Conservation (phyloP, 805 yeast genomes). For the Starmerella cellae region DNA sequence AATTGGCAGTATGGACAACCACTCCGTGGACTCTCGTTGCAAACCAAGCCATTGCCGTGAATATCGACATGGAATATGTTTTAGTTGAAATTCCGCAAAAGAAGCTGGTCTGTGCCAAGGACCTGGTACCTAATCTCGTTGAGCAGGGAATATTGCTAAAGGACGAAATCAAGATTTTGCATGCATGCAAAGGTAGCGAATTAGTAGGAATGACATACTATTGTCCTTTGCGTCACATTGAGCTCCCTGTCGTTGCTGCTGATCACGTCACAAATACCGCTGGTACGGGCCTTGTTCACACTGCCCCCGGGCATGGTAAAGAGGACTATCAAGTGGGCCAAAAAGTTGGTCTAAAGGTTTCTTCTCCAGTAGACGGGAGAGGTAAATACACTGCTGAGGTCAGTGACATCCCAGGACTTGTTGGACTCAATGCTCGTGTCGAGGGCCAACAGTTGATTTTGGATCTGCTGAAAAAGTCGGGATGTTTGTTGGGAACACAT, state of each 20-base stretch:
- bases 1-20: constrained; percentile 72
- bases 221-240: constrained; percentile 39
- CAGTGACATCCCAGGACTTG: constrained; percentile 33
- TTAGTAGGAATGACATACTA: constrained; percentile 36
- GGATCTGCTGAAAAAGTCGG: constrained; percentile 30
- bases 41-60: constrained; percentile 68
- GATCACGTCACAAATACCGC: constrained; percentile 65
- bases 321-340: constrained; percentile 75
- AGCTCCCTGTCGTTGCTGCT: constrained; percentile 59
- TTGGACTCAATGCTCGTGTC: constrained; percentile 49
- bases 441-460: constrained; percentile 42
- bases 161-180: constrained; percentile 9
- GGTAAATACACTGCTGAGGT: constrained; percentile 53
- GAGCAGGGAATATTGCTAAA: background rate
- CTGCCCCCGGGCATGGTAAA: constrained; percentile 95
- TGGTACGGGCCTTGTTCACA: constrained; percentile 94
- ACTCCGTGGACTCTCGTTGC: constrained; percentile 97
- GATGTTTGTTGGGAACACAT: constrained; percentile 38
- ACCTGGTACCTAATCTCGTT: constrained; percentile 33
- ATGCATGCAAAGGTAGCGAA: constrained; percentile 32
- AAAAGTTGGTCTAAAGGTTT: constrained; percentile 41
- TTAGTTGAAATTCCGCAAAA: constrained; percentile 32
- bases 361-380: constrained; percentile 64
- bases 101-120: constrained; percentile 43
- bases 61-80: constrained; percentile 46